A percentile compares a stretch with the other conserved stretches of the same genome.
phyloP scores from a whole-genome alignment of 495 filamentous ascomycete species.

The Penicillium ucsense region DNA sequence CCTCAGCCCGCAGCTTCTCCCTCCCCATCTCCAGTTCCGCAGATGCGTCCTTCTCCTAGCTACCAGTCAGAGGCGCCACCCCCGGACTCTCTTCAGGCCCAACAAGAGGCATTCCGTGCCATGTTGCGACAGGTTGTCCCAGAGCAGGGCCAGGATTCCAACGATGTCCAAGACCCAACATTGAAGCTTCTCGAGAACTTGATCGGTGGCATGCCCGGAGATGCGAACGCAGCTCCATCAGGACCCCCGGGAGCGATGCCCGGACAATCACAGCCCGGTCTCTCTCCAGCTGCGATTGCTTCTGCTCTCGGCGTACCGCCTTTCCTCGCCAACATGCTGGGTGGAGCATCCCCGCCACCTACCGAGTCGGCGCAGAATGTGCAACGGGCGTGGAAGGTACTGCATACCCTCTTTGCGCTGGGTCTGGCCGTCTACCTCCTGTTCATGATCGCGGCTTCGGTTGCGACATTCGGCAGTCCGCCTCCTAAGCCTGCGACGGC shows the following conservation, averaged over 20 bases:
- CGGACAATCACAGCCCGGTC: slow-evolving; percentile 12
- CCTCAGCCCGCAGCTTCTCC: slow-evolving; percentile 18
- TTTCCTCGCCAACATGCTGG: slow-evolving; percentile 34
- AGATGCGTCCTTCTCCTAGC: slow-evolving; percentile 9
- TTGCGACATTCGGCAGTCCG: slow-evolving; percentile 32
- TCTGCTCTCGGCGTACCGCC: slow-evolving; percentile 33
- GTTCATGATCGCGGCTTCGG: slow-evolving; percentile 25
- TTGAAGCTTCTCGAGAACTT: slow-evolving; percentile 52
- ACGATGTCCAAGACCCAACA: slow-evolving; percentile 47
- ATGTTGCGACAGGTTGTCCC: slow-evolving; percentile 30
- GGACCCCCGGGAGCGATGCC: slow-evolving; percentile 14
- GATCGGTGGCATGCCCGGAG: slow-evolving; percentile 36
- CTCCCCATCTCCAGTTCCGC: slow-evolving; percentile 23
- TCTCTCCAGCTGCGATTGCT: slow-evolving; percentile 24
- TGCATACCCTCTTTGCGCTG: slow-evolving; percentile 68
- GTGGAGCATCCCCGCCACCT: slow-evolving; percentile 17
- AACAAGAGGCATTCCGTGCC: slow-evolving; percentile 35
- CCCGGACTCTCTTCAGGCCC: slow-evolving; percentile 22
- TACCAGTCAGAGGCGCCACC: slow-evolving; percentile 12
- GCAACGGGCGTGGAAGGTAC: slow-evolving; percentile 57
- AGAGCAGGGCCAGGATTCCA: slow-evolving; percentile 16
- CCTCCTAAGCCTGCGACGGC: slow-evolving; percentile 56
- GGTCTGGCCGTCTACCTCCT: slow-evolving; percentile 60
- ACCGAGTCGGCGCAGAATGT: slow-evolving; percentile 36
- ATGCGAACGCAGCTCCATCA: slow-evolving; percentile 18